Evolutionary conservation across 73 alveolate genomes (phyloP).

Genomic region (Paramecium sexaurelia): DNA sequence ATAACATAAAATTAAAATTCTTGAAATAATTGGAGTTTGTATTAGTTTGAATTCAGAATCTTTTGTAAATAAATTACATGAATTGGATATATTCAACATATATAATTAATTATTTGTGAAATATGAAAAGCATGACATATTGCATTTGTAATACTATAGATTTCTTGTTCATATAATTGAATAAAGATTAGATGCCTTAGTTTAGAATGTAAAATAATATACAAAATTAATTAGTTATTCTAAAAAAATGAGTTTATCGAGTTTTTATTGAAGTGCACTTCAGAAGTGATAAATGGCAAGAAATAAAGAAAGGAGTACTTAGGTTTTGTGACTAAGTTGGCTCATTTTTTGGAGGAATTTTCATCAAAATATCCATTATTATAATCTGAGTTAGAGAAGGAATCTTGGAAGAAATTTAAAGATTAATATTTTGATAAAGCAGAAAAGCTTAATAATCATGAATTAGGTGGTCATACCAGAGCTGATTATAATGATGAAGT

Average conservation of each 20-base stretch:
- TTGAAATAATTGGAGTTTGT: background rate
- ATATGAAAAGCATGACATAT: background rate
- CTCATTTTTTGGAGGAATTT: slow-evolving; percentile 12
- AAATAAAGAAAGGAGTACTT: background rate
- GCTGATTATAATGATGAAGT: background rate
- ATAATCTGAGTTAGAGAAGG: background rate
- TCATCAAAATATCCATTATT: background rate
- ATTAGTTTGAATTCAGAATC: background rate
- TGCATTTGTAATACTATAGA: background rate
- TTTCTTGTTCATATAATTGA: background rate
- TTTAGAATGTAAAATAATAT: slow-evolving; percentile 12
- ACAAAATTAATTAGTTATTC: background rate
- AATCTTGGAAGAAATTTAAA: background rate
- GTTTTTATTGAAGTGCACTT: background rate
- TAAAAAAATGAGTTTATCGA: background rate
- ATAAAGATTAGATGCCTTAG: background rate
- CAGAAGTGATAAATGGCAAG: background rate
- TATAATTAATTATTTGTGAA: background rate
- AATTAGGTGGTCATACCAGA: slow-evolving; percentile 24
- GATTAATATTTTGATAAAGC: slow-evolving; percentile 31
- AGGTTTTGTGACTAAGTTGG: slow-evolving; percentile 5
- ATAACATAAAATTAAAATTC: background rate
- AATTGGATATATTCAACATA: background rate
- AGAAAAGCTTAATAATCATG: background rate
- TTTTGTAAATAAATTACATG: background rate